These are phyloP conservation scores for Sporothrix luriei DNA, from an alignment of 2,329 filamentous ascomycete genomes.

Conservation along the genomic window DNA sequence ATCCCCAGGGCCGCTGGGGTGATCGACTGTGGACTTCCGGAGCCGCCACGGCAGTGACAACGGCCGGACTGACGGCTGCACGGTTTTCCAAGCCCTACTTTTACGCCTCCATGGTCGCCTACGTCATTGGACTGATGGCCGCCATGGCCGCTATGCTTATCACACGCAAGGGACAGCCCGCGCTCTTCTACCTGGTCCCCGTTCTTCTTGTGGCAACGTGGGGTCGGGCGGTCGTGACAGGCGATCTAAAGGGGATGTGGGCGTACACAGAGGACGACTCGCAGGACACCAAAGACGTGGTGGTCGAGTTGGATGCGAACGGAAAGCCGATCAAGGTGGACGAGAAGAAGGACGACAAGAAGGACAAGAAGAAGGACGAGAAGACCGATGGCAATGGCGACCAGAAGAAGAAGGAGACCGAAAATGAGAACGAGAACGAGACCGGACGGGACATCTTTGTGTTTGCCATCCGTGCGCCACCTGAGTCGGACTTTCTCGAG, in stretches of 20 bases:
- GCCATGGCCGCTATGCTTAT: constrained; percentile 77
- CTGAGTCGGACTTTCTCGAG: constrained; percentile 18
- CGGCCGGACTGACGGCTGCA: constrained; percentile 47
- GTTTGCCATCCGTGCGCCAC: constrained; percentile 36
- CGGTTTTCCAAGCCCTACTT: constrained; percentile 86
- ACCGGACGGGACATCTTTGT: constrained; percentile 38
- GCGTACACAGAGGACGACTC: constrained; percentile 74
- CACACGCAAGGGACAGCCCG: constrained; percentile 82
- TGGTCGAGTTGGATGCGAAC: constrained; percentile 57
- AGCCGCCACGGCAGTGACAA: constrained; percentile 37
- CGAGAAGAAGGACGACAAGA: constrained; percentile 40
- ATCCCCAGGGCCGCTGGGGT: constrained; percentile 75
- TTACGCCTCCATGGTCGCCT: constrained; percentile 72
- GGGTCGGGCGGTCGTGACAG: constrained; percentile 67
- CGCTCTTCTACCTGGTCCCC: constrained; percentile 88
- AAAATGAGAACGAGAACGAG: constrained; percentile 4
- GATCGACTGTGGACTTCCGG: constrained; percentile 74
- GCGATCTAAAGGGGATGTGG: constrained; percentile 78
- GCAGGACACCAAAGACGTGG: constrained; percentile 57
- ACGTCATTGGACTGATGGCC: constrained; percentile 72
- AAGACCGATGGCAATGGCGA: constrained; percentile 37
- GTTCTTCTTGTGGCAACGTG: constrained; percentile 76
- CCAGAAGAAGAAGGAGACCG: constrained; percentile 38
- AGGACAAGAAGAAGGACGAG: constrained; percentile 39
- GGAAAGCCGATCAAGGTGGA: constrained; percentile 51